Percentiles rank a stretch among this genome's conserved stretches.
Evolutionary conservation across 176 grass and related monocot genomes (phyloP).

Genomic region (Hsuehochloa calcarea): DNA sequence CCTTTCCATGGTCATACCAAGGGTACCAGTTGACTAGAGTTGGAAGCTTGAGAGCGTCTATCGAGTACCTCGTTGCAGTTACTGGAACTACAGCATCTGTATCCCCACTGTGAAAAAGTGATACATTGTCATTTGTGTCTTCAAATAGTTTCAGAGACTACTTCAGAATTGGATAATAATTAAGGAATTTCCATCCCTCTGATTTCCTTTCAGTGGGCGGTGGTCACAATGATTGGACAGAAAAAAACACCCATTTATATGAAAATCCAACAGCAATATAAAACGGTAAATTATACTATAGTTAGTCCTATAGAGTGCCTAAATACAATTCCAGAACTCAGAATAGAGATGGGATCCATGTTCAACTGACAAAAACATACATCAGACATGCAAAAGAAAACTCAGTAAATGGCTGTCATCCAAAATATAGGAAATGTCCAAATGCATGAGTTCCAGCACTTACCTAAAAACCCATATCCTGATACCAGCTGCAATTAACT

Average conservation of each 20-base stretch:
- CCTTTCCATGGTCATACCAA: conserved; percentile 86
- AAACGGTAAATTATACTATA: background rate
- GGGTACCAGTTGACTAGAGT: conserved; percentile 77
- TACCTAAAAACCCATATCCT: conserved; percentile 99
- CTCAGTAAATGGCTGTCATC: background rate
- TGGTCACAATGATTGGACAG: background rate
- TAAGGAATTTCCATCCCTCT: background rate
- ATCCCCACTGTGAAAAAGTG: conserved; percentile 60
- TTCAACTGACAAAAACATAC: background rate
- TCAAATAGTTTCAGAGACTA: background rate
- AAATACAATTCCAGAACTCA: background rate
- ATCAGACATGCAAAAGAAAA: background rate
- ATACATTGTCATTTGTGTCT: background rate
- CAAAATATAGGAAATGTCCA: conserved; percentile 23
- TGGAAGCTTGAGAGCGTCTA: conserved; percentile 79
- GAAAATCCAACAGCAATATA: background rate
- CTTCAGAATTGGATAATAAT: background rate
- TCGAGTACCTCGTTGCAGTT: conserved; percentile 89
- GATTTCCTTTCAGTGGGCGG: background rate
- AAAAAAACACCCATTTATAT: background rate
- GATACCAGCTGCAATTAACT: conserved; percentile 80
- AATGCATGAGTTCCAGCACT: background rate
- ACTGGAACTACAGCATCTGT: conserved; percentile 98
- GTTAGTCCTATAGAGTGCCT: background rate
- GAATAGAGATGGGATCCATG: background rate